Base-by-base conservation (phyloP, 2,329 filamentous ascomycete species). In the Lithohypha guttulata region DNA sequence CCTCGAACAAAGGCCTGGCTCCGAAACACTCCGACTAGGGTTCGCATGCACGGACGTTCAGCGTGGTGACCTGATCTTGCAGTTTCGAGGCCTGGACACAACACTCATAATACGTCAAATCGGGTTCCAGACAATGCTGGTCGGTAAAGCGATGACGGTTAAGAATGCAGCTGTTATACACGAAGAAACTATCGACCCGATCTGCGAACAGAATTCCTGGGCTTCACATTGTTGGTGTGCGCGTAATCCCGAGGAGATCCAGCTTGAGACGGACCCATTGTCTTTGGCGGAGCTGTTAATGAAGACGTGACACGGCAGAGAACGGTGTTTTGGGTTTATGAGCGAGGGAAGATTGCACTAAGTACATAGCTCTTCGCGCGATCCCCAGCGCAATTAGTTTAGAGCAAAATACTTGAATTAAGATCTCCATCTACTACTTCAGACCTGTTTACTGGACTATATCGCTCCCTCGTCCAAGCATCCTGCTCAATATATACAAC, bases 31-130 rank as follows among this genome's bases (percentile, higher is more conserved):
- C 11, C 42, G 48, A 7, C 17, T 49, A 7, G 48, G 48, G 9
- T 51, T 51, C 33, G 46, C 48, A 9, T 49, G 46, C 31, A 45
- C 44, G 19, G 39, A 45, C 18, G 42, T 38, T 2, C 41, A 42
- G 7, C 34, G 32, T 6, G 48, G 46, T 11, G 48, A 51, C 31
- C 20, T 44, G 19, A 32, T 51, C 18, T 39, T 42, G 26, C 48
- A 51, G 26, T 49, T 49, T 32, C 18, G 20, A 11, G 46, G 46
- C 2, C 32, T 48, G 13, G 46, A 49, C 17, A 28, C 42, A 7
- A 42, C 48, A 7, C 30, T 51, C n/a, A 39, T 51, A 15, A 44
- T 44, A 21, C 34, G 48, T 11, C 38, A 43, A 9, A 27, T 41
- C 8, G 41, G 30, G 15, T 30, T 32, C 9, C 43, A 44, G 14